These are phyloP conservation scores for Angomonas ambiguus DNA, from an alignment of 208 protist genomes.

Conservation along the genomic window DNA sequence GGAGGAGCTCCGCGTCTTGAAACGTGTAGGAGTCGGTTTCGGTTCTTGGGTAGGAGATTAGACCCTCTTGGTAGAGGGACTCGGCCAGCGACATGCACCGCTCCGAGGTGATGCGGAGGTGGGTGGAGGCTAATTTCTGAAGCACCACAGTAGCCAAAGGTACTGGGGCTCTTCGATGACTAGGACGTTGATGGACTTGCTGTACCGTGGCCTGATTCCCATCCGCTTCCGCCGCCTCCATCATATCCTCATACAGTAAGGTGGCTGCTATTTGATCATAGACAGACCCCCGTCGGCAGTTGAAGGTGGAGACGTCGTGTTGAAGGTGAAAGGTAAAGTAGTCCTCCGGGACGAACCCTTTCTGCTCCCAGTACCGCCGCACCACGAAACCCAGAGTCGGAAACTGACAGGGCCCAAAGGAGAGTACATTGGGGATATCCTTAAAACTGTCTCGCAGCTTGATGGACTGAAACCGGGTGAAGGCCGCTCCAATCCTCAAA, in stretches of 20 bases:
- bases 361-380: conserved; percentile 78
- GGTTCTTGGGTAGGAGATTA: conserved; percentile 97
- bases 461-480: conserved; percentile 92
- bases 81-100: conserved; percentile 95
- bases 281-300: conserved; percentile 56
- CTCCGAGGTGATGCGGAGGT: conserved; percentile 92
- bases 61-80: conserved; percentile 89
- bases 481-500: conserved; percentile 94
- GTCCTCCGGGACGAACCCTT: conserved; percentile 80
- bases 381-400: conserved; percentile 94
- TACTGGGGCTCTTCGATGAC: conserved; percentile 73
- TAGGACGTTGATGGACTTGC: conserved; percentile 77
- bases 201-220: conserved; percentile 35
- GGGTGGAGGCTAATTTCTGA: conserved; percentile 93
- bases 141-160: conserved; percentile 98
- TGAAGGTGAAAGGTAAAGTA: conserved; percentile 55
- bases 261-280: conserved; percentile 76
- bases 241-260: conserved; percentile 66
- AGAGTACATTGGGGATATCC: conserved; percentile 59
- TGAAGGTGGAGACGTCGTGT: conserved; percentile 57
- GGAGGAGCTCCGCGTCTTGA: conserved; percentile 75
- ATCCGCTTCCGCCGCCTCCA: conserved; percentile 31
- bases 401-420: conserved; percentile 96
- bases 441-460: conserved; percentile 76
- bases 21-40: conserved; percentile 95